These are phyloP conservation scores for Colletotrichum truncatum DNA, from an alignment of 2,329 filamentous ascomycete genomes.

Conservation along the genomic window DNA sequence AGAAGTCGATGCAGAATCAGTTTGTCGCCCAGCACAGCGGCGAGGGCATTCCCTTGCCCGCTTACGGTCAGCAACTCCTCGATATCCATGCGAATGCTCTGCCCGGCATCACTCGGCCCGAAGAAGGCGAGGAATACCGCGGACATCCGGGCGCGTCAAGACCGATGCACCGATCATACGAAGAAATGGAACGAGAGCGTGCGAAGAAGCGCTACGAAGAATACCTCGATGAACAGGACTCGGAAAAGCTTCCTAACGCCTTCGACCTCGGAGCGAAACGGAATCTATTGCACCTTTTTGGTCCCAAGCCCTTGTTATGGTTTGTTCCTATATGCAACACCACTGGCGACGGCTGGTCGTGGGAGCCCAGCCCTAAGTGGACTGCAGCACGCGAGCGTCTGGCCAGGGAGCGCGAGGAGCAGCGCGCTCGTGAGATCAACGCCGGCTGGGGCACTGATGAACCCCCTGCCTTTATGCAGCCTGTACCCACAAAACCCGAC, in stretches of 20 bases:
- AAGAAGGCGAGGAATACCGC: conserved; percentile 78
- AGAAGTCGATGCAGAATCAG: conserved; percentile 74
- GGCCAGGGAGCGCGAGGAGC: conserved; percentile 64
- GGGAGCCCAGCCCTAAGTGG: conserved; percentile 88
- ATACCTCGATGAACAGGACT: conserved; percentile 92
- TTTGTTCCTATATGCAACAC: conserved; percentile 83
- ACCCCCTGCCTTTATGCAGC: conserved; percentile 32
- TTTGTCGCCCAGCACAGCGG: conserved; percentile 64
- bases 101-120: conserved; percentile 80
- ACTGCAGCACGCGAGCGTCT: conserved; percentile 74
- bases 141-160: conserved; percentile 41
- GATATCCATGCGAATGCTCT: conserved; percentile 85
- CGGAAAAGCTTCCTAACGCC: conserved; percentile 86
- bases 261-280: conserved; percentile 88
- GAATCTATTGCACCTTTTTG: conserved; percentile 86
- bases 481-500: conserved; percentile 29
- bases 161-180: conserved; percentile 60
- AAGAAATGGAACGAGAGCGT: conserved; percentile 64
- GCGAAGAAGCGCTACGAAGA: conserved; percentile 66
- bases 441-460: conserved; percentile 71
- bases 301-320: conserved; percentile 78
- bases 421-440: conserved; percentile 69
- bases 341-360: conserved; percentile 91
- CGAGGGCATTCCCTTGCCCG: conserved; percentile 60
- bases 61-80: conserved; percentile 76